Base-by-base conservation (phyloP, 371 early-diverging fungal genomes). In the Entomophthora muscae region DNA sequence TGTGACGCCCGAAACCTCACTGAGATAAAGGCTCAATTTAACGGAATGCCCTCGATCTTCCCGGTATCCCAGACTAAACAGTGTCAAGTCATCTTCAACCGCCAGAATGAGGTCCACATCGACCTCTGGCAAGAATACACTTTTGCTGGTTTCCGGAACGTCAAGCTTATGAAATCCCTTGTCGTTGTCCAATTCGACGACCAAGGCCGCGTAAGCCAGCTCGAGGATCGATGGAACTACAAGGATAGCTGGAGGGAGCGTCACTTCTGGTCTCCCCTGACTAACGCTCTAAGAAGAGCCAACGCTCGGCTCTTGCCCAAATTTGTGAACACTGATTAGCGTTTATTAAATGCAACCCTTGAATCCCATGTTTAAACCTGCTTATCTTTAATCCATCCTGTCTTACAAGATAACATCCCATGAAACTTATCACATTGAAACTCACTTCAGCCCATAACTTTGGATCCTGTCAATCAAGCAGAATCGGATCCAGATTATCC, bases 1-100 rank as follows among this genome's bases (percentile, higher is more conserved):
- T 55, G 56, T 55, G 56, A 55, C n/a, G 56, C 56, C 12, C 56
- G 56, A 7, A 55, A 55, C 28, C 56, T 55, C n/a, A 55, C 56
- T 24, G 22, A 55, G 28, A 17, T 55, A 13, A 55, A 55, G 28
- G 56, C 56, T 26, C 56, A 55, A 26, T 55, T 55, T 55, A 55
- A 55, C 28, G 56, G 24, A 12, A 55, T 55, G 56, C 56, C 56
- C 26, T 12, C 3, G n/a, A n/a, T 27, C 24, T 55, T 55, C 28
- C 12, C 56, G n/a, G 28, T 12, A 13, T 55, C 56, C n/a, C 7
- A 24, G 12, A 55, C 56, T 22, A 55, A 55, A 26, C 22, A 27
- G 24, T 55, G 56, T 26, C 3, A 55, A 26, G 56, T 55, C 22
- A 27, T 55, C 10, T 24, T 13, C 3, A 55, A 55, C 28, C 24